These are phyloP conservation scores for Sclerotinia trifoliorum DNA, from an alignment of 2,329 filamentous ascomycete genomes.

Conservation along the genomic window DNA sequence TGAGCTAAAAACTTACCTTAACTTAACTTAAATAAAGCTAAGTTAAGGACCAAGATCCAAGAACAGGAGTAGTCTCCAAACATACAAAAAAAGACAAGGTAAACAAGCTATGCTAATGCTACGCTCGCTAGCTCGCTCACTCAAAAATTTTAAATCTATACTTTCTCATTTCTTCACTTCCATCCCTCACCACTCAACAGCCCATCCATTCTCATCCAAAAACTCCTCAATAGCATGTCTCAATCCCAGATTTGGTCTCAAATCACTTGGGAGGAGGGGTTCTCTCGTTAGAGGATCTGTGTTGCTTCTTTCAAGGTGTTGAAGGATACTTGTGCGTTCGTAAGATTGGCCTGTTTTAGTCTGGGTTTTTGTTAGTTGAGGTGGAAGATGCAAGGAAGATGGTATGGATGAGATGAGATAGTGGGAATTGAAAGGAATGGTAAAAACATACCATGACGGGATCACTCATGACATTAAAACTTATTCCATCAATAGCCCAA, in stretches of 20 bases:
- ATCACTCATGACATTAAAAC: slow-evolving; percentile 71
- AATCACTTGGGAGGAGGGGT: slow-evolving; percentile 63
- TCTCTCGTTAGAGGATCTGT: slow-evolving; percentile 85
- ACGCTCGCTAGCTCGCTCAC: not conserved
- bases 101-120: not conserved
- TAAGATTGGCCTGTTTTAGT: slow-evolving; percentile 89
- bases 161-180: too few relatives aligned
- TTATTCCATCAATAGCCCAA: slow-evolving; percentile 74
- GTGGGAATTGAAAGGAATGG: not conserved
- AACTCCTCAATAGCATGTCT: slow-evolving; percentile 84
- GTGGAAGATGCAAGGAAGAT: not conserved
- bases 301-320: slow-evolving; percentile 73
- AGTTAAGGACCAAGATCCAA: not conserved
- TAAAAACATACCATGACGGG: slow-evolving; percentile 47
- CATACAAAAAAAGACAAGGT: not conserved
- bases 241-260: slow-evolving; percentile 79
- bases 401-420: not conserved
- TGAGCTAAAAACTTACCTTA: too few relatives aligned
- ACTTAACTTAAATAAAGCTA: too few relatives aligned
- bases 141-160: not conserved
- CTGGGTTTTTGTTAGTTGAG: slow-evolving; percentile 39
- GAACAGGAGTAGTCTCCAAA: not conserved
- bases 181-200: slow-evolving; percentile 71
- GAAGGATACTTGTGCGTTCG: slow-evolving; percentile 79
- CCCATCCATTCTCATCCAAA: slow-evolving; percentile 83